Conservation (phyloP, 2,329 filamentous ascomycete species). For the Fusarium albosuccineum region DNA sequence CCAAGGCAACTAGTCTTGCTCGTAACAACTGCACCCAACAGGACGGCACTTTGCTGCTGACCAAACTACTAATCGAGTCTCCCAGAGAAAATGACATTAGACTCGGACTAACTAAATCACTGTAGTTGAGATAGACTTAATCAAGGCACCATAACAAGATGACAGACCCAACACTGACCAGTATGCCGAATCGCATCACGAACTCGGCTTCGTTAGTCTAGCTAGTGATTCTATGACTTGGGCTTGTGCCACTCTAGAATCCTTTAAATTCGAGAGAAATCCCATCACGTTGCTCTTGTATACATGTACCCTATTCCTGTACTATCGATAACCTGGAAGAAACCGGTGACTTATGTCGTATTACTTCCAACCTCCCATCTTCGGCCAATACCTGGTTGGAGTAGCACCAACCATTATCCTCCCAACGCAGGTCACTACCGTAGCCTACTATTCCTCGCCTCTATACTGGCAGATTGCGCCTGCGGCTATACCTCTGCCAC, state of each 20-base stretch:
- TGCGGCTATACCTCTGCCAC: neutral
- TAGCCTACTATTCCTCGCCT: neutral
- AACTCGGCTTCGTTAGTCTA: too few relatives aligned
- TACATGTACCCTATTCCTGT: neutral
- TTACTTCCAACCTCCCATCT: slow-evolving; percentile 45
- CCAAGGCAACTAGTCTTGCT: too few relatives aligned
- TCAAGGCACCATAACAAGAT: too few relatives aligned
- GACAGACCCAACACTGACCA: too few relatives aligned
- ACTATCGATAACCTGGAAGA: neutral
- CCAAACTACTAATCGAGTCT: too few relatives aligned
- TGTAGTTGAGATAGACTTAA: too few relatives aligned
- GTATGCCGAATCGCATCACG: too few relatives aligned
- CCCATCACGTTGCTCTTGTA: too few relatives aligned
- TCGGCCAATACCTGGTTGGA: slow-evolving; percentile 23
- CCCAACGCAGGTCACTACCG: neutral
- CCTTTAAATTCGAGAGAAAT: neutral
- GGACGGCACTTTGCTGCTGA: too few relatives aligned
- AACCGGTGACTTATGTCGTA: slow-evolving; percentile 39
- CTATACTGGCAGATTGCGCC: slow-evolving; percentile 6
- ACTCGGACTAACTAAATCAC: too few relatives aligned
- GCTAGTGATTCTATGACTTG: slow-evolving; percentile 11
- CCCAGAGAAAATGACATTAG: too few relatives aligned
- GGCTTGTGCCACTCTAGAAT: neutral
- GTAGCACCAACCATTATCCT: neutral
- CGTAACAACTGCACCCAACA: too few relatives aligned